A percentile compares a stretch with the other conserved stretches of the same genome.
phyloP scores from a whole-genome alignment of 2,329 filamentous ascomycete species.

The Akanthomyces uredinophilus region DNA sequence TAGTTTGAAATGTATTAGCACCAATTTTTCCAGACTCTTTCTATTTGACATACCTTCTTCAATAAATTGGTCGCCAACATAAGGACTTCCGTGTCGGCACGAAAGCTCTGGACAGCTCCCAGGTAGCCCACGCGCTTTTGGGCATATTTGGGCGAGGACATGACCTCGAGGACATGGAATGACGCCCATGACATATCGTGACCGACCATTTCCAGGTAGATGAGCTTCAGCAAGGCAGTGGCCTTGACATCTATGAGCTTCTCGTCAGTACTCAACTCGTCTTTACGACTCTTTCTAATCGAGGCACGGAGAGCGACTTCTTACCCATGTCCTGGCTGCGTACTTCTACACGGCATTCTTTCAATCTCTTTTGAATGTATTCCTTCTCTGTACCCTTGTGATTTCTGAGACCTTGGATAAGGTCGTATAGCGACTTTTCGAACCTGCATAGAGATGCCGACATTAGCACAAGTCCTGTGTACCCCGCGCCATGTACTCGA shows the following conservation, averaged over 20 bases:
- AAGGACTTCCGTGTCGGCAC: constrained; percentile 90
- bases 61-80: constrained; percentile 96
- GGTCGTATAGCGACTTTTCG: constrained; percentile 97
- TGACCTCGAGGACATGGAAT: constrained; percentile 97
- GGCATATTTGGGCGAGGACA: constrained; percentile 91
- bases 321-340: constrained; percentile 86
- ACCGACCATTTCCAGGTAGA: constrained; percentile 98
- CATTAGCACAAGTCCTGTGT: neutral
- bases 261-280: neutral
- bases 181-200: constrained; percentile 99
- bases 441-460: constrained; percentile 58
- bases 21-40: neutral
- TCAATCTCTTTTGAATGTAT: constrained; percentile 88
- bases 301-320: constrained; percentile 24
- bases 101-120: constrained; percentile 91
- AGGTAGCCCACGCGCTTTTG: constrained; percentile 96
- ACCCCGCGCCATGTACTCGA: neutral
- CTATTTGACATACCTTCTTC: constrained; percentile 65
- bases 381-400: constrained; percentile 94
- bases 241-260: constrained; percentile 76
- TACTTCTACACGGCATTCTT: constrained; percentile 93
- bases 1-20: constrained; percentile 22
- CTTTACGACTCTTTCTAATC: neutral
- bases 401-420: constrained; percentile 91
- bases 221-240: constrained; percentile 88